Evolutionary conservation across 352 stramenopile species (phyloP).

Genomic region (Phytophthora citricola): DNA sequence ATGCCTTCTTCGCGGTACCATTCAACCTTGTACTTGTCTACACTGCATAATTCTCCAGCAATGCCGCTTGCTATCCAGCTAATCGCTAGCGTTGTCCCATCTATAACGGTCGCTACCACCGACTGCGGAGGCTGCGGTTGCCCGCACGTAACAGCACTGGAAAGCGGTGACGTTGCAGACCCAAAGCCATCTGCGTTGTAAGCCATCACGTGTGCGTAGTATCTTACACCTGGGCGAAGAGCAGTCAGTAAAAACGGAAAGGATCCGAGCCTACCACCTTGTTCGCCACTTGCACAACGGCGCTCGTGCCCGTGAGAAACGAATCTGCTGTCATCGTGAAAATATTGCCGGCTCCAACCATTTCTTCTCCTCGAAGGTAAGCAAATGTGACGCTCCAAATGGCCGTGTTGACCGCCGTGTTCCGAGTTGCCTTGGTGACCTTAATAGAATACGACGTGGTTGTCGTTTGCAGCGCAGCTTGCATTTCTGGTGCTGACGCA

Average conservation of each 20-base stretch:
- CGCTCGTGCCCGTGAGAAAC: conserved; percentile 69
- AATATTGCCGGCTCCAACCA: conserved; percentile 92
- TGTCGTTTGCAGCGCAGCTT: conserved; percentile 71
- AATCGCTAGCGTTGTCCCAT: conserved; percentile 63
- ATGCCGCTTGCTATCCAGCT: conserved; percentile 49
- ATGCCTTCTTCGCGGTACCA: conserved; percentile 72
- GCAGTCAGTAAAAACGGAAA: conserved; percentile 64
- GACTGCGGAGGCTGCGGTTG: conserved; percentile 56
- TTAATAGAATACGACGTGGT: conserved; percentile 90
- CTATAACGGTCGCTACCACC: conserved; percentile 55
- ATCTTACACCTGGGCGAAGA: conserved; percentile 58
- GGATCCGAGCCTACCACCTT: conserved; percentile 92
- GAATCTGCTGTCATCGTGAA: conserved; percentile 74
- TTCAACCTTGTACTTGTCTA: conserved; percentile 80
- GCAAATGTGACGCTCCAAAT: conserved; percentile 96
- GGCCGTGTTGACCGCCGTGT: conserved; percentile 58
- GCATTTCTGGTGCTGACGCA: conserved; percentile 88
- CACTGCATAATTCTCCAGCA: conserved; percentile 39
- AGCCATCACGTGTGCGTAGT: conserved; percentile 83
- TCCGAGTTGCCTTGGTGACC: conserved; percentile 56
- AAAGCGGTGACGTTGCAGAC: conserved; percentile 58
- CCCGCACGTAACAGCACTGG: conserved; percentile 58
- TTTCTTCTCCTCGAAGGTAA: conserved; percentile 91
- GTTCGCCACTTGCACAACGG: conserved; percentile 74
- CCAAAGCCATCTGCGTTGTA: conserved; percentile 65